Evolutionary conservation across 1,284 basidiomycete genomes (phyloP).

Genomic region (Leccinum subspadiceum): DNA sequence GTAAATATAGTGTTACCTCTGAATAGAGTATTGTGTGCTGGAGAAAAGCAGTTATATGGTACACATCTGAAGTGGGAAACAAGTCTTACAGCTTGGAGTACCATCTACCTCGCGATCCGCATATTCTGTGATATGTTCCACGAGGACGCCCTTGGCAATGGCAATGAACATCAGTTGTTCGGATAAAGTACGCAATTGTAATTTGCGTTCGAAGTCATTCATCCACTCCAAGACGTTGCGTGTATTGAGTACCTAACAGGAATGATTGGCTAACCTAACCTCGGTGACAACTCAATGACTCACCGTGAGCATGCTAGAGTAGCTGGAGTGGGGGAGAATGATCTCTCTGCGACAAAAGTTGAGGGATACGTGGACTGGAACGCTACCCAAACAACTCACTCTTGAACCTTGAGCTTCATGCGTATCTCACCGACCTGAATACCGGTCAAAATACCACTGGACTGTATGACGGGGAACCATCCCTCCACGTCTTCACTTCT

Average conservation of each 20-base stretch:
- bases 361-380: constrained; percentile 12
- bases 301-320: constrained; percentile 56
- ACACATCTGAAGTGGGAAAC: neutral
- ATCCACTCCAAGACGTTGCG: constrained; percentile 76
- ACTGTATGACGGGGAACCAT: constrained; percentile 75
- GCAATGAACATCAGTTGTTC: constrained; percentile 66
- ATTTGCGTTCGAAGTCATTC: constrained; percentile 61
- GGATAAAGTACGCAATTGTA: constrained; percentile 61
- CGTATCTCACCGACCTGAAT: constrained; percentile 71
- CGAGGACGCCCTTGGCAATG: constrained; percentile 57
- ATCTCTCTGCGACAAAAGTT: constrained; percentile 55
- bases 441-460: constrained; percentile 45
- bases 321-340: constrained; percentile 62
- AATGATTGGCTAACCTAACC: constrained; percentile 6
- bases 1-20: constrained; percentile 81
- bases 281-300: constrained; percentile 13
- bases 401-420: constrained; percentile 69
- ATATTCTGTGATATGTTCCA: constrained; percentile 66
- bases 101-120: constrained; percentile 60
- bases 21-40: constrained; percentile 69
- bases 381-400: constrained; percentile 48
- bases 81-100: constrained; percentile 51
- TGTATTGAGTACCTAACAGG: constrained; percentile 51
- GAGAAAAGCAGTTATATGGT: constrained; percentile 7
- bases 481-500: constrained; percentile 73